Evolutionary conservation across 345 rosid genomes (phyloP).

Genomic region (Bruguiera parviflora): DNA sequence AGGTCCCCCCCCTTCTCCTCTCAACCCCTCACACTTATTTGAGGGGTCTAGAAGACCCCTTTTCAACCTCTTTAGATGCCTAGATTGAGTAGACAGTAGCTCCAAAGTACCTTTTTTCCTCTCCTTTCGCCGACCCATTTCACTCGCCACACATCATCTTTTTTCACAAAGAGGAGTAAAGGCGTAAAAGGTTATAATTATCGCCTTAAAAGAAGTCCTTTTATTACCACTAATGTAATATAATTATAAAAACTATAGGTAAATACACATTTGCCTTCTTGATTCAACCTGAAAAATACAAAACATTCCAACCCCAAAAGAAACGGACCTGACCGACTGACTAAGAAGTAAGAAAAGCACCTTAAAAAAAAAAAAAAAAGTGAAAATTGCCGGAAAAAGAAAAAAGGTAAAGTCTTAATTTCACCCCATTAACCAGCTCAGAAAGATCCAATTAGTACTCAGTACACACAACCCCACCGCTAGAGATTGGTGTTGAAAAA

Average conservation of each 20-base stretch:
- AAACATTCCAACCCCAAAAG: not conserved
- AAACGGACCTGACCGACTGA: not conserved
- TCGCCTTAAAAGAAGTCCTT: too few relatives aligned
- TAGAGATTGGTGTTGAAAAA: not conserved
- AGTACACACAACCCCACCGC: not conserved
- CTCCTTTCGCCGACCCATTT: too few relatives aligned
- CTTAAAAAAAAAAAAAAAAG: not conserved
- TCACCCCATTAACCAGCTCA: conserved; percentile 9
- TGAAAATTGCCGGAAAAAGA: not conserved
- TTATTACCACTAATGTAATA: too few relatives aligned
- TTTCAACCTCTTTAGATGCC: too few relatives aligned
- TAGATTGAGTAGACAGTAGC: too few relatives aligned
- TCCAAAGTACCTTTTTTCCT: too few relatives aligned
- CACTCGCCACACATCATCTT: too few relatives aligned
- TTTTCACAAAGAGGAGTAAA: too few relatives aligned
- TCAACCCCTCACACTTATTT: too few relatives aligned
- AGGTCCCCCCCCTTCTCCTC: too few relatives aligned
- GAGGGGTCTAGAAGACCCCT: too few relatives aligned
- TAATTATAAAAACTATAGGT: not conserved
- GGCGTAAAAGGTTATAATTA: too few relatives aligned
- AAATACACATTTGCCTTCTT: not conserved
- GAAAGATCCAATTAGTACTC: not conserved
- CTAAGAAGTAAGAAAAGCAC: not conserved
- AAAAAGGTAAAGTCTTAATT: not conserved
- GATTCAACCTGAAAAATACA: conserved; percentile 10